phyloP scores from a whole-genome alignment of 805 yeast genomes.

The Candida orba region DNA sequence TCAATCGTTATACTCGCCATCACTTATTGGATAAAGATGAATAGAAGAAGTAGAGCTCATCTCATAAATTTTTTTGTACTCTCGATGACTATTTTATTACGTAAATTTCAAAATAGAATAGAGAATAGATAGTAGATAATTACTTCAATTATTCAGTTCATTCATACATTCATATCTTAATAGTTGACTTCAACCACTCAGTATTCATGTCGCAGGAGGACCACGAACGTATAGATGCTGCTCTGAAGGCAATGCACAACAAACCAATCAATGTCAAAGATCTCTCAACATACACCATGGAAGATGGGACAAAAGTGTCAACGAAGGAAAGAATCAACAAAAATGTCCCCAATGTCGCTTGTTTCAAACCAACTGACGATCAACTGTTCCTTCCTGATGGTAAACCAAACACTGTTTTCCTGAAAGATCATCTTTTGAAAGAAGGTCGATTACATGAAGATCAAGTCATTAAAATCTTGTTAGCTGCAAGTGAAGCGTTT shows the following conservation, averaged over 20 bases:
- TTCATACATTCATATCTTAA: too few relatives aligned
- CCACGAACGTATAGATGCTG: constrained; percentile 55
- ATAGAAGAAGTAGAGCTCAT: not conserved
- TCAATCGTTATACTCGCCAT: constrained; percentile 20
- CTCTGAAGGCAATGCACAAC: constrained; percentile 50
- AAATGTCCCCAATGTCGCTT: constrained; percentile 60
- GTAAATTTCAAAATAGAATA: too few relatives aligned
- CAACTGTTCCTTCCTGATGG: constrained; percentile 59
- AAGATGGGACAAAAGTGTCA: constrained; percentile 41
- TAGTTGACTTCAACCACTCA: too few relatives aligned
- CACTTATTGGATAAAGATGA: not conserved
- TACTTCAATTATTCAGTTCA: too few relatives aligned
- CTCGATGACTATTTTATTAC: too few relatives aligned
- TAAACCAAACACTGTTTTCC: constrained; percentile 63
- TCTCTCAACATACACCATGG: constrained; percentile 35
- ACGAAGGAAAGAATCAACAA: constrained; percentile 45
- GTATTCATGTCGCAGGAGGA: constrained; percentile 31
- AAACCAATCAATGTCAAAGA: constrained; percentile 31
- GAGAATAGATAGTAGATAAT: too few relatives aligned
- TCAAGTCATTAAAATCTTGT: constrained; percentile 64
- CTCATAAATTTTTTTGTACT: not conserved
- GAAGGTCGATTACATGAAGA: constrained; percentile 75
- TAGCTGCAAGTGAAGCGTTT: constrained; percentile 56
- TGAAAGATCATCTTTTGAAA: constrained; percentile 63
- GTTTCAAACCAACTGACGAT: constrained; percentile 54